These are phyloP conservation scores for Fusarium sacchari DNA, from an alignment of 2,329 filamentous ascomycete species.

Conservation along the genomic window DNA sequence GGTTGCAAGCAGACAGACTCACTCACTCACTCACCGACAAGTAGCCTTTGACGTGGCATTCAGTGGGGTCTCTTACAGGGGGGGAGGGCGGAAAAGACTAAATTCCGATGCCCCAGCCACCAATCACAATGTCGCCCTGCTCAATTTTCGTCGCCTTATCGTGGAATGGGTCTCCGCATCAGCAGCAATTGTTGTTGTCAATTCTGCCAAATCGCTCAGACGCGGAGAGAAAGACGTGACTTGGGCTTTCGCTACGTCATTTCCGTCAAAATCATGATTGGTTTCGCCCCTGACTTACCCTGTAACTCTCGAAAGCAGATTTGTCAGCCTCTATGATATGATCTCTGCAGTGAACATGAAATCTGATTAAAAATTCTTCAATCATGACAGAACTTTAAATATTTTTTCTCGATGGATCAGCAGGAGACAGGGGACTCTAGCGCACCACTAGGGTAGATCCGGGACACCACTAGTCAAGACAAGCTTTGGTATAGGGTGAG, in stretches of 20 bases:
- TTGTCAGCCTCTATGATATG: background rate
- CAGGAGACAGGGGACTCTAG: background rate
- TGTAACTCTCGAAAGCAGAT: background rate
- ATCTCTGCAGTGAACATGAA: rapidly evolving
- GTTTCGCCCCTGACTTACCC: background rate
- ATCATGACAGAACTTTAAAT: background rate
- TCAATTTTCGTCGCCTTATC: constrained; percentile 15
- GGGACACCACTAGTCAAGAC: background rate
- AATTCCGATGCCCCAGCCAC: constrained; percentile 15
- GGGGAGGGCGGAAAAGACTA: constrained; percentile 35
- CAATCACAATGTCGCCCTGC: background rate
- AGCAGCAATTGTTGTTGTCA: background rate
- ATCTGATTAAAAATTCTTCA: background rate
- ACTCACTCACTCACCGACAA: constrained; percentile 39
- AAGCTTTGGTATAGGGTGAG: background rate
- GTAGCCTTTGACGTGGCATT: constrained; percentile 36
- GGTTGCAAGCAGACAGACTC: constrained; percentile 21
- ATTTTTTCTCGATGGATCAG: background rate
- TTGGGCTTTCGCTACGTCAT: constrained; percentile 11
- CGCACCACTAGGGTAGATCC: background rate
- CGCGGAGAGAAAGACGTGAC: background rate
- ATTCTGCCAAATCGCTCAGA: constrained; percentile 19
- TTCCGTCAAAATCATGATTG: background rate
- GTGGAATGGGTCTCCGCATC: constrained; percentile 10
- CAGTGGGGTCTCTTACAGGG: constrained; percentile 25